Evolutionary conservation across 176 grass and related monocot genomes (phyloP), one percentile per base, ranked within the genome.

Genomic region (Avena atlantica): DNA sequence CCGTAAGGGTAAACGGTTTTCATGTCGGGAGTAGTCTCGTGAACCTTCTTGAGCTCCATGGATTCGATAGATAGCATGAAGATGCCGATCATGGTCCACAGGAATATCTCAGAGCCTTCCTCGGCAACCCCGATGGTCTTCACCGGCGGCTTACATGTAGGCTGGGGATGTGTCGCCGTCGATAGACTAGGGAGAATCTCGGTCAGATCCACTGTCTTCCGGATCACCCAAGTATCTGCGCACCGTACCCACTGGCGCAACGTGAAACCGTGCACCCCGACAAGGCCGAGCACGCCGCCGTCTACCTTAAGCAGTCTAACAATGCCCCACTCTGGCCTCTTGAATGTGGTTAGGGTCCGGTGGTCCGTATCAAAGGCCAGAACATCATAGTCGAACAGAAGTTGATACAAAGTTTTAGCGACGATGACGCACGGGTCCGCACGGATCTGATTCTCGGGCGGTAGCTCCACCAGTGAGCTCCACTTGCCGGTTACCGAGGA

Each of bases 251-350:
- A 73, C 42, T 83, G 59, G 65, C 31, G 57, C 40, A 73, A 59
- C 15, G 74, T 88, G 65, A 86, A 84, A 49, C 20, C 80, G 24
- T 68, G 66, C 64, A 66, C 74, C 40, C 74, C 56, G 45, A 15
- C 70, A 8, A 65, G 87, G 49, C 89, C 89, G 5, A 68, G 87
- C 27, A 88, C 67, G 16, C 76, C 87, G 12, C 11, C 76, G 1
- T 15, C 80, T 13, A 81, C 57, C 23, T 82, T 86, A 5, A 52
- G 60, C 14, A 72, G 89, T 27, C 74, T 81, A 8, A 16, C 84
- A 25, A 73, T 84, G 80, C 70, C 63, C 2, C 14, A 76, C 20
- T 58, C 20, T 58, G 55, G 55, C 55, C 55, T 6, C 55, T 58
- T 12, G 55, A 58, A 58, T 1, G 17, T 20, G 6, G 66, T 8